Conservation (phyloP, 768 basidiomycete genomes). For the Gelatoporia subvermispora region DNA sequence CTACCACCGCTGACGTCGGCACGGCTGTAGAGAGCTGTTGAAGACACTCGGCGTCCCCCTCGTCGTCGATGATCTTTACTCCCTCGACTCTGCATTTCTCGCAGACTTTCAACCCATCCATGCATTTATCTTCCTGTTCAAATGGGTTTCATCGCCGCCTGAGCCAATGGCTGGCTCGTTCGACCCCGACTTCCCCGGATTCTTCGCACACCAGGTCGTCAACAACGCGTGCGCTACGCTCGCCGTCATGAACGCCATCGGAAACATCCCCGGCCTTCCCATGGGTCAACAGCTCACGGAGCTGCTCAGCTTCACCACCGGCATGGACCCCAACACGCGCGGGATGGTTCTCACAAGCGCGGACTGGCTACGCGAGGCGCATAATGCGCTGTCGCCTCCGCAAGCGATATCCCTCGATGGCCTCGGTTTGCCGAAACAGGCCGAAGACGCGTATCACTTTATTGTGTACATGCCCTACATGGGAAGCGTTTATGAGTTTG, state of each 20-base stretch:
- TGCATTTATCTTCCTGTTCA: slow-evolving; percentile 94
- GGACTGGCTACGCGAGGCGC: slow-evolving; percentile 77
- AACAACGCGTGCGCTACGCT: slow-evolving; percentile 98
- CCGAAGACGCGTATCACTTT: slow-evolving; percentile 93
- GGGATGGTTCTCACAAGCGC: slow-evolving; percentile 78
- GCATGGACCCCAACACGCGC: slow-evolving; percentile 84
- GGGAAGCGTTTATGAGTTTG: slow-evolving; percentile 87
- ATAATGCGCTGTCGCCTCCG: slow-evolving; percentile 91
- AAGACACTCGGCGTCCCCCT: slow-evolving; percentile 78
- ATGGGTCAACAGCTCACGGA: slow-evolving; percentile 68
- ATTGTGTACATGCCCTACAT: slow-evolving; percentile 86
- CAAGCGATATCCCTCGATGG: slow-evolving; percentile 85
- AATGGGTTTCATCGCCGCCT: slow-evolving; percentile 69
- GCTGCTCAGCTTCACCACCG: slow-evolving; percentile 69
- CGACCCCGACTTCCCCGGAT: slow-evolving; percentile 75
- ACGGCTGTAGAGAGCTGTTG: slow-evolving; percentile 59
- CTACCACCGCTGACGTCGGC: slow-evolving; percentile 4
- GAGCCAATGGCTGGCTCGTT: slow-evolving; percentile 45
- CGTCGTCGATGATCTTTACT: slow-evolving; percentile 85
- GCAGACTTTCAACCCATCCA: slow-evolving; percentile 75
- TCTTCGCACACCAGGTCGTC: slow-evolving; percentile 91
- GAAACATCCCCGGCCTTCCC: slow-evolving; percentile 65
- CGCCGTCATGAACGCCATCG: slow-evolving; percentile 87
- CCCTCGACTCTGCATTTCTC: slow-evolving; percentile 72
- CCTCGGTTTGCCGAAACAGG: slow-evolving; percentile 57